Percentiles rank a stretch among this genome's conserved stretches.
Evolutionary conservation across 768 basidiomycete genomes (phyloP).

Genomic region (Hypsizygus marmoreus): DNA sequence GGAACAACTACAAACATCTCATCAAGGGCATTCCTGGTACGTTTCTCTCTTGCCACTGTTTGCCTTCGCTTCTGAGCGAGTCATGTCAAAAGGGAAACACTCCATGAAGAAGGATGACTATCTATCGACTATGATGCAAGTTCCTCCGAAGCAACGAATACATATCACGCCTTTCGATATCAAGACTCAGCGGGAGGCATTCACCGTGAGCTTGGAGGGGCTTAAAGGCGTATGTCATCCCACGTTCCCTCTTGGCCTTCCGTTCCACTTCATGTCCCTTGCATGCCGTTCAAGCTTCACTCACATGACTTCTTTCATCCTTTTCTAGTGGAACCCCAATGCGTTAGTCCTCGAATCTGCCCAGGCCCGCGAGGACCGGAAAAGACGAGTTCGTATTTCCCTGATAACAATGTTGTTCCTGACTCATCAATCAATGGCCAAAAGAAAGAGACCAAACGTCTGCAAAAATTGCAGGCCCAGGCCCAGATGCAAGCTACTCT

Average conservation of each 20-base stretch:
- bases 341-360: slow-evolving; percentile 65
- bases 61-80: slow-evolving; percentile 10
- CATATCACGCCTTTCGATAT: slow-evolving; percentile 63
- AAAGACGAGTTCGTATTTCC: slow-evolving; percentile 61
- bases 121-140: slow-evolving; percentile 62
- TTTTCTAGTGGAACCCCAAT: slow-evolving; percentile 64
- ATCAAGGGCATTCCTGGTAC: slow-evolving; percentile 75
- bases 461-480: slow-evolving; percentile 57
- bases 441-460: slow-evolving; percentile 74
- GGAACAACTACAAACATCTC: slow-evolving; percentile 75
- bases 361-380: slow-evolving; percentile 77
- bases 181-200: slow-evolving; percentile 71
- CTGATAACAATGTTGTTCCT: not conserved
- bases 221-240: slow-evolving; percentile 63
- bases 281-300: slow-evolving; percentile 4
- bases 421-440: not conserved
- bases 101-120: slow-evolving; percentile 81
- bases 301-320: slow-evolving; percentile 5
- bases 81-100: slow-evolving; percentile 59
- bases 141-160: slow-evolving; percentile 71
- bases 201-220: slow-evolving; percentile 71
- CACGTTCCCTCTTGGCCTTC: slow-evolving; percentile 8
- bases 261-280: not conserved
- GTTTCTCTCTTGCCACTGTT: slow-evolving; percentile 23
- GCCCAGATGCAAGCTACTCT: too few species aligned